A percentile compares a stretch with the other conserved stretches of the same genome.
These are phyloP conservation scores for Crataegus laevigata DNA, from an alignment of 306 rosid genomes.

Conservation along the genomic window DNA sequence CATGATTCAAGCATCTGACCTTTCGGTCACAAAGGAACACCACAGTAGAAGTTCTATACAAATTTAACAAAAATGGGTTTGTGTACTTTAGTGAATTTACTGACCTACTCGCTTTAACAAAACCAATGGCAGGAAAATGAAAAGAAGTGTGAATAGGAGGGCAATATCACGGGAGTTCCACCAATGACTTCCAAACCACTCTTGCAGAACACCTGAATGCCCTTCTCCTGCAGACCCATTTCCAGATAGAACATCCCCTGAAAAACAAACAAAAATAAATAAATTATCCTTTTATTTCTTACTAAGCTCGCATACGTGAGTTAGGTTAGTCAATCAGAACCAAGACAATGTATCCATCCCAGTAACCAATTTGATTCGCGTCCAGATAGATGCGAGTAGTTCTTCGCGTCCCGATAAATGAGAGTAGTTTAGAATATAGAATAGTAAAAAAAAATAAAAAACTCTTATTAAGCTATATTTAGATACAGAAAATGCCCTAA, in stretches of 20 bases:
- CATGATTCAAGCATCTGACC: fast-evolving
- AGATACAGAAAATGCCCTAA: background rate
- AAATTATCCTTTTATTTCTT: background rate
- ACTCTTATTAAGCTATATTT: too few species aligned
- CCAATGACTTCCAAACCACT: conserved; percentile 94
- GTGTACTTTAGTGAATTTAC: conserved; percentile 5
- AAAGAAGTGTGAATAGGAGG: conserved; percentile 38
- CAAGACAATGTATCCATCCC: fast-evolving
- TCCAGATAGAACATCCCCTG: conserved; percentile 87
- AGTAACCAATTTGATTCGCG: too few species aligned
- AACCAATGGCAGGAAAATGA: conserved; percentile 69
- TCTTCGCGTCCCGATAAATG: too few species aligned
- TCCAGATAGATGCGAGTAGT: too few species aligned
- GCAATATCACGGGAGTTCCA: conserved; percentile 85
- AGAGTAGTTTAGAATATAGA: too few species aligned
- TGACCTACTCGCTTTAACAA: conserved; percentile 65
- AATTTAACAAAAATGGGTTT: background rate
- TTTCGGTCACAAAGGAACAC: too few species aligned
- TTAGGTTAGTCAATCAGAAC: too few species aligned
- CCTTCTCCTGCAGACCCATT: conserved; percentile 35
- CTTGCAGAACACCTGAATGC: conserved; percentile 81
- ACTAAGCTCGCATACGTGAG: background rate
- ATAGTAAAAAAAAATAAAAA: too few species aligned
- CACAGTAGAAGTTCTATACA: background rate
- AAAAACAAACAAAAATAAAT: background rate